A percentile compares a stretch with the other conserved stretches of the same genome.
Conservation (phyloP, 805 yeast genomes). For the Ogataea haglerorum region DNA sequence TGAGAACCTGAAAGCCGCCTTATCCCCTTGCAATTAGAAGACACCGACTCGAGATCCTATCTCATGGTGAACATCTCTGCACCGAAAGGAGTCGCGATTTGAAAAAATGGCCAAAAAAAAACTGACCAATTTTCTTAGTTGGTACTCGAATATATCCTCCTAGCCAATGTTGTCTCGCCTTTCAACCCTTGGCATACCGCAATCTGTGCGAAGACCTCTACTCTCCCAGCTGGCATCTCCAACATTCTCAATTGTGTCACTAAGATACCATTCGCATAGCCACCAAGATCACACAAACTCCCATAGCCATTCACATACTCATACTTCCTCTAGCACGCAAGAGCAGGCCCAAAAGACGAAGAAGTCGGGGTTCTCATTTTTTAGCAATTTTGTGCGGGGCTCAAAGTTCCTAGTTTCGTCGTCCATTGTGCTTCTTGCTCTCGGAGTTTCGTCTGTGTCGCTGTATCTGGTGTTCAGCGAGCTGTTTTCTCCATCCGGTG, state of each 20-base stretch:
- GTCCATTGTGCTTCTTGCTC: conserved; percentile 61
- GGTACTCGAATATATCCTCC: not conserved
- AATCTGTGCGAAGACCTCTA: not conserved
- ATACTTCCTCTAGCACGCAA: conserved; percentile 1
- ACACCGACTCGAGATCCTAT: not conserved
- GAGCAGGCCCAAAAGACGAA: conserved; percentile 14
- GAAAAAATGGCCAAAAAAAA: not conserved
- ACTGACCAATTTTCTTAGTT: not conserved
- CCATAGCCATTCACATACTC: conserved; percentile 9
- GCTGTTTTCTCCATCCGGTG: conserved; percentile 84
- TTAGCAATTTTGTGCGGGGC: conserved; percentile 47
- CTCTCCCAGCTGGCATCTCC: not conserved
- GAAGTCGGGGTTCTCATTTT: conserved; percentile 35
- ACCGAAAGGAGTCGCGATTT: not conserved
- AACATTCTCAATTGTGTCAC: not conserved
- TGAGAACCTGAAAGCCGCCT: no score
- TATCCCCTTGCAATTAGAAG: no score
- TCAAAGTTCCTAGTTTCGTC: conserved; percentile 62
- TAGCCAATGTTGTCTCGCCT: not conserved
- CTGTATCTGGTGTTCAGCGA: conserved; percentile 77
- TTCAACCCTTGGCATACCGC: not conserved
- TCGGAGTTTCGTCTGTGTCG: conserved; percentile 64
- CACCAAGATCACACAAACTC: conserved; percentile 4
- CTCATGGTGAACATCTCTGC: not conserved
- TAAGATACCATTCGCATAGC: conserved; percentile 7